Base-by-base conservation (phyloP, 2,329 filamentous ascomycete genomes). In the Paraphoma chrysanthemicola region DNA sequence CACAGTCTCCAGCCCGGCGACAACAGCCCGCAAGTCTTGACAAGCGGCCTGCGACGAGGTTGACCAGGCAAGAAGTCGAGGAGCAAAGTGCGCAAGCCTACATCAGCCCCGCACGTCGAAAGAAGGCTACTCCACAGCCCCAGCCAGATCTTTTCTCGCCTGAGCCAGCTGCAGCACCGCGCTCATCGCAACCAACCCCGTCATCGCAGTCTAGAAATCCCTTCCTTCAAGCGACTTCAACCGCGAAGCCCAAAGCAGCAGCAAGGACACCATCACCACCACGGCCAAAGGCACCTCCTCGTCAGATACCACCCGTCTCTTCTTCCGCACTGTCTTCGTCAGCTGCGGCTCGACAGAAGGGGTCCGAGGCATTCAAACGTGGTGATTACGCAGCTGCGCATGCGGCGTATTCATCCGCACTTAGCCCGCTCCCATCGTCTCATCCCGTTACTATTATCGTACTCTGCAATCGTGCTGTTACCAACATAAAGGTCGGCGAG, bases 321-420 rank as follows among this genome's bases (percentile, higher is more conserved):
- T 79, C 88, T 1, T 84, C 87, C 6, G 88, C 89, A 0, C 82
- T 97, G 16, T 85, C 89, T 61, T 86, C 86, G 4, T 97, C 92
- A 9, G 89, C 90, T n/a, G 84, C 86, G 45, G 87, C 95, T 68
- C 90, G 95, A 12, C 83, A 89, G 46, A 88, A 89, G 61, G 95
- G 94, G 16, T 92, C 93, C 9, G 89, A 90, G 51, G 91, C 96
- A 63, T 98, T 97, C 80, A 98, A 97, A 78, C 88, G 92, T 36
- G 95, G 95, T 33, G 95, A 99, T 76, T 99, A 92, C 75, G 90
- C 91, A 16, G 85, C 90, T 9, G 95, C 95, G 0, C 92, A 97
- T 69, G 83, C 87, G 17, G 89, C 90, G 1, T 99, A 98, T 76
- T 88, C 90, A 0, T 85, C 86, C 30, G 92, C 95, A 1, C 81